phyloP scores from a whole-genome alignment of 148 eudicot species.

The Talinum fruticosum region DNA sequence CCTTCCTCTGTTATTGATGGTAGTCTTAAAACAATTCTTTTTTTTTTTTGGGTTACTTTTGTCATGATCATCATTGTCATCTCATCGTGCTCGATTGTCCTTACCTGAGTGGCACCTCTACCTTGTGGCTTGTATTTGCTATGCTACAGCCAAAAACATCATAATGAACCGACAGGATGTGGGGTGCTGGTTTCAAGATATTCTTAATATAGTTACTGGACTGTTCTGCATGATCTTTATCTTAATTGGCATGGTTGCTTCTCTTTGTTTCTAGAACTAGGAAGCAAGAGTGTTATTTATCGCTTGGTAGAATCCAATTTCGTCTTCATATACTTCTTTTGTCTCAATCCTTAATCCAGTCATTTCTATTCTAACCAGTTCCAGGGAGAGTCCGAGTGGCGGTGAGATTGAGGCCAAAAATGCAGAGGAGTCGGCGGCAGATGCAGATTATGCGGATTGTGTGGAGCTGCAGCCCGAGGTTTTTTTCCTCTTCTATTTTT shows the following conservation, averaged over 20 bases:
- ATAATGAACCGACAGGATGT: background rate
- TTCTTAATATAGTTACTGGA: slow-evolving; percentile 1
- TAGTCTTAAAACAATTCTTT: background rate
- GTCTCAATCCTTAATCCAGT: background rate
- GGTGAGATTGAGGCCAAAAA: slow-evolving; percentile 93
- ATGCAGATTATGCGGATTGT: slow-evolving; percentile 98
- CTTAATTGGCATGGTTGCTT: too few species aligned
- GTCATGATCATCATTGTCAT: background rate
- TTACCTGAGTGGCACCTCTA: background rate
- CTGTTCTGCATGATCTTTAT: background rate
- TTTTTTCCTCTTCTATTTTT: background rate
- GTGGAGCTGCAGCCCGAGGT: slow-evolving; percentile 97
- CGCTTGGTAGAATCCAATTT: background rate
- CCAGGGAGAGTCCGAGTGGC: slow-evolving; percentile 94
- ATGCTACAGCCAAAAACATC: background rate
- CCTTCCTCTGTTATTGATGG: background rate
- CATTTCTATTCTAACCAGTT: slow-evolving; percentile 27
- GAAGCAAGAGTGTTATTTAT: background rate
- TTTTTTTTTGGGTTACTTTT: background rate
- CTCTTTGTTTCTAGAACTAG: background rate
- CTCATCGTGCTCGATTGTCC: background rate
- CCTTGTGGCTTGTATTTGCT: background rate
- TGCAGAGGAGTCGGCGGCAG: slow-evolving; percentile 81
- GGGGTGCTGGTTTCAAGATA: background rate
- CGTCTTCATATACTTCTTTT: slow-evolving; percentile 1